Evolutionary conservation across 2,329 filamentous ascomycete species (phyloP).

Genomic region (Sarocladium kiliense): DNA sequence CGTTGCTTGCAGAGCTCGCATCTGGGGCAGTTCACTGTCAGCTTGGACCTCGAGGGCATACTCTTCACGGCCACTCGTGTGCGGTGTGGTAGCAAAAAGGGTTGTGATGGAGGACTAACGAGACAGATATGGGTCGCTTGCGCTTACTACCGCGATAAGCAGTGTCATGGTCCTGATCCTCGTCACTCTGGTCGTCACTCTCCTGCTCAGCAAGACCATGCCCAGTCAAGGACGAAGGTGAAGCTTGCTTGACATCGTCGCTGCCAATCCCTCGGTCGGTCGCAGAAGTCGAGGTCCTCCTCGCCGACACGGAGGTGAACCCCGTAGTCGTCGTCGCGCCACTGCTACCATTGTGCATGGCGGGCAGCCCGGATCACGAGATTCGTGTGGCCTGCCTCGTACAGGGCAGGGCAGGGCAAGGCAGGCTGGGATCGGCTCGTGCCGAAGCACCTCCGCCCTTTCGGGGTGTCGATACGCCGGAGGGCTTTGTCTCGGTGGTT

Average conservation of each 20-base stretch:
- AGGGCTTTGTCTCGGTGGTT: not conserved
- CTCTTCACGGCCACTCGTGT: too few relatives aligned
- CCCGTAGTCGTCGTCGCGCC: not conserved
- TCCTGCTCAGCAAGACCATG: slow-evolving; percentile 28
- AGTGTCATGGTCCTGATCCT: slow-evolving; percentile 33
- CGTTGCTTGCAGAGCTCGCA: slow-evolving; percentile 77
- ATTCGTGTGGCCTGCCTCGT: not conserved
- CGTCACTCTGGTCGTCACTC: slow-evolving; percentile 48
- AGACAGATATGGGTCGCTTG: slow-evolving; percentile 56
- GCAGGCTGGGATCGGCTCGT: not conserved
- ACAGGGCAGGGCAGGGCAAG: too few relatives aligned
- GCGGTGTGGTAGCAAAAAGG: too few relatives aligned
- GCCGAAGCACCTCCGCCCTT: slow-evolving; percentile 5
- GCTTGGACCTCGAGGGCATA: slow-evolving; percentile 21
- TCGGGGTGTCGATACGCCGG: slow-evolving; percentile 1
- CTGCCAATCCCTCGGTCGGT: not conserved
- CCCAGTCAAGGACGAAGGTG: not conserved
- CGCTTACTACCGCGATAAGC: slow-evolving; percentile 45
- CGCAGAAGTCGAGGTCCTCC: not conserved
- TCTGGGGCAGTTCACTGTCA: slow-evolving; percentile 38
- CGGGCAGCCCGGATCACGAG: not conserved
- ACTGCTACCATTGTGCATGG: not conserved
- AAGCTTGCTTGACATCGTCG: not conserved
- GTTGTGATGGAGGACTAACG: slow-evolving; percentile 31
- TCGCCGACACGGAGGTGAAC: not conserved